These are phyloP conservation scores for Saturnispora zaruensis DNA, from an alignment of 805 yeast genomes.

Conservation along the genomic window DNA sequence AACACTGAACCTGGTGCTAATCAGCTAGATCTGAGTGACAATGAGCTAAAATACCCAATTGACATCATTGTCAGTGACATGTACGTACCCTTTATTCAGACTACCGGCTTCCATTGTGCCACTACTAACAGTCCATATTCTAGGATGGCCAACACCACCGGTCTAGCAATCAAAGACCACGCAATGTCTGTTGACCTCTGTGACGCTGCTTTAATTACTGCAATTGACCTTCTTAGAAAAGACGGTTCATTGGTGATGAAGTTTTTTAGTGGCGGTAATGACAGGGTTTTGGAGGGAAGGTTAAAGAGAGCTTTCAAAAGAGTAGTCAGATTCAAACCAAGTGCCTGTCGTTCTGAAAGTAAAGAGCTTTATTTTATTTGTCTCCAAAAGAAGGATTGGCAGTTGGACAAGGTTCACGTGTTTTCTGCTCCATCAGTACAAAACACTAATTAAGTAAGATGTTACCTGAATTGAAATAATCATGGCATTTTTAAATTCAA, in stretches of 20 bases:
- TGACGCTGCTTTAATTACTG: slow-evolving; percentile 78
- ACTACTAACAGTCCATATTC: slow-evolving; percentile 70
- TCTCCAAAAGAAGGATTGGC: slow-evolving; percentile 35
- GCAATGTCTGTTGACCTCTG: slow-evolving; percentile 81
- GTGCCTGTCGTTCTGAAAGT: slow-evolving; percentile 70
- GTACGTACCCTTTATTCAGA: slow-evolving; percentile 61
- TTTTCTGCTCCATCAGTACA: slow-evolving; percentile 24
- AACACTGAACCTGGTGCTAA: not conserved
- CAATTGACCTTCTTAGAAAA: slow-evolving; percentile 58
- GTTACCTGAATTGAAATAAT: no score
- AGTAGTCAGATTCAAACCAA: slow-evolving; percentile 71
- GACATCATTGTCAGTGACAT: slow-evolving; percentile 73
- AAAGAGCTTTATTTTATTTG: slow-evolving; percentile 79
- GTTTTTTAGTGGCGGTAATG: slow-evolving; percentile 78
- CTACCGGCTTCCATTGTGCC: slow-evolving; percentile 43
- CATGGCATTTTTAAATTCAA: no score
- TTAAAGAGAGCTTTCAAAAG: slow-evolving; percentile 49
- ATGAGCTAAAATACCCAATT: slow-evolving; percentile 31
- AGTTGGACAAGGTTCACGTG: slow-evolving; percentile 36
- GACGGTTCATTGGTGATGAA: slow-evolving; percentile 77
- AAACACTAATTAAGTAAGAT: no score
- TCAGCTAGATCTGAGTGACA: slow-evolving; percentile 2
- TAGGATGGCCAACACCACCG: slow-evolving; percentile 93
- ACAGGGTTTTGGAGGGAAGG: slow-evolving; percentile 49
- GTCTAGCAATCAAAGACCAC: slow-evolving; percentile 76